Percentiles rank a stretch among this genome's conserved stretches.
phyloP scores from a whole-genome alignment of 768 basidiomycete species.

The Serendipita vermifera region DNA sequence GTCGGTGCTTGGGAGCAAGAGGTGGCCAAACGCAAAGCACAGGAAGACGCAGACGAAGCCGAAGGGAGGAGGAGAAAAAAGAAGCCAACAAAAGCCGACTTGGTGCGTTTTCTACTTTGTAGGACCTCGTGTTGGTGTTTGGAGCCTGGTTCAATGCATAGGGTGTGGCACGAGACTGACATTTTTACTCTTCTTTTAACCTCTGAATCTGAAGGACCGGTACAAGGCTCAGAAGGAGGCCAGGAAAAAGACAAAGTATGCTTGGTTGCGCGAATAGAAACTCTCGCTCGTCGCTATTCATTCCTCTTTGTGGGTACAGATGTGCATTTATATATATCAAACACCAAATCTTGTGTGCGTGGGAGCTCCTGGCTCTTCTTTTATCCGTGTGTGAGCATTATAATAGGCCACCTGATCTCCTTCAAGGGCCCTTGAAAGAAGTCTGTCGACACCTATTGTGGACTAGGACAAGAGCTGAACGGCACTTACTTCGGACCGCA shows the following conservation, averaged over 20 bases:
- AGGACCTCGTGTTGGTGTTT: neutral
- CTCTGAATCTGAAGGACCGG: slow-evolving; percentile 68
- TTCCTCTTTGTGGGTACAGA: too few species aligned
- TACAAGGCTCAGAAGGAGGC: slow-evolving; percentile 69
- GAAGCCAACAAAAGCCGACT: slow-evolving; percentile 65
- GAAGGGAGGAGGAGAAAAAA: slow-evolving; percentile 57
- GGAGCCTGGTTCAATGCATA: too few species aligned
- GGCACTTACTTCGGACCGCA: too few species aligned
- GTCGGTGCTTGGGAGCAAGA: slow-evolving; percentile 67
- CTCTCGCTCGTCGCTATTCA: neutral
- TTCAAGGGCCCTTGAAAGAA: too few species aligned
- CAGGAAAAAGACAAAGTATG: slow-evolving; percentile 81
- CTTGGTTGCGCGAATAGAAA: slow-evolving; percentile 49
- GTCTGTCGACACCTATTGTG: too few species aligned
- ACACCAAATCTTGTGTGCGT: too few species aligned
- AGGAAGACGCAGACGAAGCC: slow-evolving; percentile 35
- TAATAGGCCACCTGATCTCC: too few species aligned
- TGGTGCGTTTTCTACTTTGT: slow-evolving; percentile 38
- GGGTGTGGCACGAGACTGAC: too few species aligned
- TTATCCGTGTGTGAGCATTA: too few species aligned
- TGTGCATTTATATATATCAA: too few species aligned
- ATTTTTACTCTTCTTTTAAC: slow-evolving; percentile 6
- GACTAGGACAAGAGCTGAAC: too few species aligned
- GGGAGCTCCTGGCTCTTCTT: too few species aligned
- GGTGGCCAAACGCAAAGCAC: slow-evolving; percentile 33